These are phyloP conservation scores for Neurospora intermedia DNA, from an alignment of 495 filamentous ascomycete species.

Conservation along the genomic window DNA sequence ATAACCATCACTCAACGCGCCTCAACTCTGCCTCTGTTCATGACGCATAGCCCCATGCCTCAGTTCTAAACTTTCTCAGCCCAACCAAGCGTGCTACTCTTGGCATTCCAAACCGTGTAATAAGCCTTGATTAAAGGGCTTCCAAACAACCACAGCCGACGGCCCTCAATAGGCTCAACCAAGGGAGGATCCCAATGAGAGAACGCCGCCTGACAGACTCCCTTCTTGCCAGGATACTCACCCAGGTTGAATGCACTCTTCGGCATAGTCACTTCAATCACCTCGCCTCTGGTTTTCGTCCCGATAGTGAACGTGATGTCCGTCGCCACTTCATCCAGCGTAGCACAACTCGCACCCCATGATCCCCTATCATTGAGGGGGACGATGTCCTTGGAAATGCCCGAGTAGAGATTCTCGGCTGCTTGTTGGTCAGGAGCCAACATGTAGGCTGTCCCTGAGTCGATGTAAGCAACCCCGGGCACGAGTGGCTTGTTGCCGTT, in stretches of 20 bases:
- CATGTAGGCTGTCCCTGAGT: constrained; percentile 15
- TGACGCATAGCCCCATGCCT: background rate
- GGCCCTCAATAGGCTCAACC: constrained; percentile 7
- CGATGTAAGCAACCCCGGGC: constrained; percentile 8
- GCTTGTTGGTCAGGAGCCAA: constrained; percentile 13
- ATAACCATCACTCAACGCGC: background rate
- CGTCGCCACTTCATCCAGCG: constrained; percentile 3
- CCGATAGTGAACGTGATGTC: constrained; percentile 14
- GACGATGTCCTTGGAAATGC: constrained; percentile 10
- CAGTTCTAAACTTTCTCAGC: background rate
- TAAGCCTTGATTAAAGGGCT: constrained; percentile 13
- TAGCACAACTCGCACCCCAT: constrained; percentile 15
- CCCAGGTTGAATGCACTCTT: constrained; percentile 15
- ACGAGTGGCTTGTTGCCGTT: constrained; percentile 1
- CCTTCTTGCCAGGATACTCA: constrained; percentile 11
- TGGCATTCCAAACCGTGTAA: constrained; percentile 18
- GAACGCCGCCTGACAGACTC: constrained; percentile 16
- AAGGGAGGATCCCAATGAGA: constrained; percentile 2
- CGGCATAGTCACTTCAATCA: constrained; percentile 9
- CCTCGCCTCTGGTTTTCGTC: background rate
- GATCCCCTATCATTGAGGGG: constrained; percentile 11
- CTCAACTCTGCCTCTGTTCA: background rate
- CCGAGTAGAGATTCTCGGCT: constrained; percentile 12
- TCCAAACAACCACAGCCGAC: constrained; percentile 16
- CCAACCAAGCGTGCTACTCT: background rate